Evolutionary conservation across 768 basidiomycete genomes (phyloP).

Genomic region (Lactifluus subvellereus): DNA sequence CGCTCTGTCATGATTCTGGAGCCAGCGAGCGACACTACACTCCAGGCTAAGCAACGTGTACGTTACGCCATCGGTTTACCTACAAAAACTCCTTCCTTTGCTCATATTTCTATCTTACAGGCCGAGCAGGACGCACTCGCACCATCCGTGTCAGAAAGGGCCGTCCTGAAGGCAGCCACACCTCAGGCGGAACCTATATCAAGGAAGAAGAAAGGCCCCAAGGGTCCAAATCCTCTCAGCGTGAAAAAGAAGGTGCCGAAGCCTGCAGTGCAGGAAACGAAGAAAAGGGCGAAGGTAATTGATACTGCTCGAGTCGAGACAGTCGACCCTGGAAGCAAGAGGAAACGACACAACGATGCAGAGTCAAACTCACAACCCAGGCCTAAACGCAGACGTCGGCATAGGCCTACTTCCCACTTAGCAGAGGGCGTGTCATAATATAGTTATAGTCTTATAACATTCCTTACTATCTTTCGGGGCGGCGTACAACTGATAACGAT

Average conservation of each 20-base stretch:
- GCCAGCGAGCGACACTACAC: constrained; percentile 76
- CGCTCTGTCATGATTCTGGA: constrained; percentile 91
- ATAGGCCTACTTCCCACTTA: constrained; percentile 12
- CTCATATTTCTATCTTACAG: constrained; percentile 33
- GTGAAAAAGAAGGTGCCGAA: constrained; percentile 66
- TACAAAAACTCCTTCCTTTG: neutral
- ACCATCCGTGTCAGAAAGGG: constrained; percentile 44
- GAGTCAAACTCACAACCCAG: neutral
- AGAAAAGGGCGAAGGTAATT: constrained; percentile 15
- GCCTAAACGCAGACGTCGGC: constrained; percentile 30
- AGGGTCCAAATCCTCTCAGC: constrained; percentile 89
- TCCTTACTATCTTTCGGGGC: neutral
- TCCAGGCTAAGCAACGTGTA: constrained; percentile 60
- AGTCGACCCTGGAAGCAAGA: constrained; percentile 28
- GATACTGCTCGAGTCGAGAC: constrained; percentile 17
- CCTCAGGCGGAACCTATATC: constrained; percentile 36
- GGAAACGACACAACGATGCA: constrained; percentile 26
- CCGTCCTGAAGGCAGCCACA: constrained; percentile 36
- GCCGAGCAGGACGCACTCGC: constrained; percentile 58
- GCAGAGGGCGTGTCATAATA: neutral
- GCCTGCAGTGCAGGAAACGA: constrained; percentile 29
- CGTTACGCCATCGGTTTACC: constrained; percentile 23
- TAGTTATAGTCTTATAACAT: neutral
- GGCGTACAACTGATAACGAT: neutral
- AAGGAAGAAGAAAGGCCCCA: constrained; percentile 64